A percentile compares a stretch with the other conserved stretches of the same genome.
These are phyloP conservation scores for Proliferodiscus dingleyae DNA, from an alignment of 2,329 filamentous ascomycete species.

Conservation along the genomic window DNA sequence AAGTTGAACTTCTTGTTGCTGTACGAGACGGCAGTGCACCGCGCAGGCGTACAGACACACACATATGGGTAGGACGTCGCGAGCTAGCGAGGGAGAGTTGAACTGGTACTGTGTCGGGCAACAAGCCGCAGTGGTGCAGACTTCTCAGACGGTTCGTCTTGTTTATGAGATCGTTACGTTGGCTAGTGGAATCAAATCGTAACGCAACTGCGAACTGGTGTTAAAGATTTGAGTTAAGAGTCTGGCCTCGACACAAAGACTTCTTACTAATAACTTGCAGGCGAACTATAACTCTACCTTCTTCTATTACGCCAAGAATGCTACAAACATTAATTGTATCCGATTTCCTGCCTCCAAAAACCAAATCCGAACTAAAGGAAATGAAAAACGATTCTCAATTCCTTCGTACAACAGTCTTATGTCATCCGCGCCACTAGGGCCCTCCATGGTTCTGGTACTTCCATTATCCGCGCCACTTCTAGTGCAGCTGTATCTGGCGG, in stretches of 20 bases:
- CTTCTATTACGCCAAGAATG: conserved; percentile 16
- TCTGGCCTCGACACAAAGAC: conserved; percentile 19
- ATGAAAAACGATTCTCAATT: conserved; percentile 11
- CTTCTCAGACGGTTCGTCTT: no score
- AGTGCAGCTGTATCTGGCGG: neutral
- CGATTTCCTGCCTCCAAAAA: conserved; percentile 16
- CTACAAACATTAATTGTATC: conserved; percentile 15
- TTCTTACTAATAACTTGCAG: conserved; percentile 15
- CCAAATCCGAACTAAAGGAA: conserved; percentile 14
- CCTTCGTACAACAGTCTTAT: conserved; percentile 13
- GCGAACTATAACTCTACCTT: conserved; percentile 14
- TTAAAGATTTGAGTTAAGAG: conserved; percentile 19
- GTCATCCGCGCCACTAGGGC: no score
- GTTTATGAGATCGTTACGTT: no score
- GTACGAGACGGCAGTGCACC: no score
- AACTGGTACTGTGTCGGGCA: no score
- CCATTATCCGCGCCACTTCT: neutral
- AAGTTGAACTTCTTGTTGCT: no score
- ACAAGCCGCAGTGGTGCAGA: no score
- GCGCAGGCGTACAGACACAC: no score
- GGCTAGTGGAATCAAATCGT: no score
- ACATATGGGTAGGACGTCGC: no score
- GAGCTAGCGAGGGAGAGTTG: no score
- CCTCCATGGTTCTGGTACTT: no score
- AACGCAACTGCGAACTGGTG: conserved; percentile 17